Base-by-base conservation (phyloP, 108 stramenopile species). In the Parmales sp. region DNA sequence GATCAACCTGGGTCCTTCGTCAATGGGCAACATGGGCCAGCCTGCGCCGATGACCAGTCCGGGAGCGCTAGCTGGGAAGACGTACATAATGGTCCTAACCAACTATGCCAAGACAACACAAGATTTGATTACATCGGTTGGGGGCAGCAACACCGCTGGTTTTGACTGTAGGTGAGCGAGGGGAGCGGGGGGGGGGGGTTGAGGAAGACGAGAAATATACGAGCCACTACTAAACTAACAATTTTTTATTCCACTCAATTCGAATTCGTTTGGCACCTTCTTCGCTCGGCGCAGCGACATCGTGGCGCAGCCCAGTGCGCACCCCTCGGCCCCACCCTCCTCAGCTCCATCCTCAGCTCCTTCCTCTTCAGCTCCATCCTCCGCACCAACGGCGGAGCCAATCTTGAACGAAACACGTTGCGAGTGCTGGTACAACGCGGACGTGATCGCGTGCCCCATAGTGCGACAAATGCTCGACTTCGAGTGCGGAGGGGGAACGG, bases 351-450 rank as follows among this genome's bases (percentile, higher is more conserved):
- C 26, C 28, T 34, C 54, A 6, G 16, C 26, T 13, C 13, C 46
- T 6, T 48, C 54, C 28, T 23, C 8, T 4, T 34, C 54, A 34
- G 36, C 54, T 4, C 28, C 20, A 29, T 28, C 3, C 20, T 34
- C 54, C 36, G 13, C 54, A 6, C 54, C 36, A 6, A 28, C 54
- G 7, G 16, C 54, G n/a, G n/a, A n/a, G 1, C 54, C 54, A 18
- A 28, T 34, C 25, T 13, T 18, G 4, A 60, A 60, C 54, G 54
- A 34, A 20, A 26, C 8, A 7, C 29, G 54, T 34, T 60, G 54
- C 28, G 54, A 60, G 31, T 60, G 54, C 16, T 60, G 54, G 54
- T 34, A 60, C 16, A 60, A 60, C 16, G 29, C 54, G 9, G 54
- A 60, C 28, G 29, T 60, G 13, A 16, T 60, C 3, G 54, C 54